Conservation (phyloP, 768 basidiomycete genomes). For the Lactifluus hygrophoroides region DNA sequence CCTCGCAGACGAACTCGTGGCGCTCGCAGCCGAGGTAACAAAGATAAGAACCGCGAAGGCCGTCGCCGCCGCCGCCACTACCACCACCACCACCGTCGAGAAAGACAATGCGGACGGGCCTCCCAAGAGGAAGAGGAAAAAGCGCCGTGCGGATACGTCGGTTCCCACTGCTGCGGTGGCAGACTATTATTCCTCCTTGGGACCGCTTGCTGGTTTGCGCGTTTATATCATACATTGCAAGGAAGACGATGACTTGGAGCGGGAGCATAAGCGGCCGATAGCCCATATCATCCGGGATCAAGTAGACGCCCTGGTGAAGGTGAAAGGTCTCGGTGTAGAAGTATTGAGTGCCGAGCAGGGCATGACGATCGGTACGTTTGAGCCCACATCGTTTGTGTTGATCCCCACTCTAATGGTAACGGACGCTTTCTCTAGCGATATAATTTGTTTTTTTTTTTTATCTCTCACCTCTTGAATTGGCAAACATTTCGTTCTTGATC, state of each 20-base stretch:
- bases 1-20: slow-evolving; percentile 62
- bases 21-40: slow-evolving; percentile 61
- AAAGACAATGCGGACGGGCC: background rate
- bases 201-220: slow-evolving; percentile 47
- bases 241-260: slow-evolving; percentile 54
- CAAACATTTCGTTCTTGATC: background rate
- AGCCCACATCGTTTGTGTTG: background rate
- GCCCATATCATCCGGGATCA: slow-evolving; percentile 66
- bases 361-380: slow-evolving; percentile 57
- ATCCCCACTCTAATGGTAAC: background rate
- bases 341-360: slow-evolving; percentile 72
- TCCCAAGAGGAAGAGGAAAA: slow-evolving; percentile 34
- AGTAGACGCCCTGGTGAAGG: slow-evolving; percentile 52
- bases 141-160: slow-evolving; percentile 31
- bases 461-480: background rate
- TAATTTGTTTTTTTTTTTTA: background rate
- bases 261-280: slow-evolving; percentile 41
- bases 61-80: background rate
- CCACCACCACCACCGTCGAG: background rate
- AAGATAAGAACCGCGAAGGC: slow-evolving; percentile 30
- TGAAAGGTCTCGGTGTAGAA: slow-evolving; percentile 57
- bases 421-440: background rate
- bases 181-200: slow-evolving; percentile 41
- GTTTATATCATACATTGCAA: slow-evolving; percentile 90
- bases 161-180: slow-evolving; percentile 4